Conservation (phyloP, 768 basidiomycete species). For the Boletus rubroflammeus region DNA sequence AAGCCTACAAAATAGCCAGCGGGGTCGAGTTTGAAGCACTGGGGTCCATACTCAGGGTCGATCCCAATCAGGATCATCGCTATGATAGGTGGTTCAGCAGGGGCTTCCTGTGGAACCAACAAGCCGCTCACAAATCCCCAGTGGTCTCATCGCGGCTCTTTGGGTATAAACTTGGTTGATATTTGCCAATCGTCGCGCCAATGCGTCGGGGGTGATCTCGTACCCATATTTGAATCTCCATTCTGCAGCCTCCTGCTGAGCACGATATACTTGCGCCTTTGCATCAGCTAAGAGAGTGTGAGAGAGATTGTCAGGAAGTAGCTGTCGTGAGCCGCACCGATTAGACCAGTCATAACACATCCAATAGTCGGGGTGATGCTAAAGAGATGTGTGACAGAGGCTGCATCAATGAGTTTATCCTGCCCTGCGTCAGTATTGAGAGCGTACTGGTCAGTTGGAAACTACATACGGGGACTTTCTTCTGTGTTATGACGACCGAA, state of each 20-base stretch:
- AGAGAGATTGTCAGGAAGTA: not conserved
- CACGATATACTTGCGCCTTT: slow-evolving; percentile 80
- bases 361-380: slow-evolving; percentile 96
- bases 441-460: not conserved
- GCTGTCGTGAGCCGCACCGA: slow-evolving; percentile 51
- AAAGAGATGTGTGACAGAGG: slow-evolving; percentile 92
- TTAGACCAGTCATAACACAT: slow-evolving; percentile 96
- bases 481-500: slow-evolving; percentile 94
- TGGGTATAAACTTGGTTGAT: slow-evolving; percentile 99
- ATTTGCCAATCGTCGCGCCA: slow-evolving; percentile 91
- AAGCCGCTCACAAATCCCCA: slow-evolving; percentile 78
- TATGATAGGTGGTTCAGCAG: slow-evolving; percentile 31
- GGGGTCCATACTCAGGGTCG: slow-evolving; percentile 90
- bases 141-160: slow-evolving; percentile 91
- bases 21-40: slow-evolving; percentile 96
- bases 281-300: slow-evolving; percentile 69
- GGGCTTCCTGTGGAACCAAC: not conserved
- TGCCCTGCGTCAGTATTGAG: slow-evolving; percentile 30
- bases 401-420: slow-evolving; percentile 97
- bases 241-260: slow-evolving; percentile 83
- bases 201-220: slow-evolving; percentile 96
- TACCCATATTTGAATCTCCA: slow-evolving; percentile 97
- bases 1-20: slow-evolving; percentile 99
- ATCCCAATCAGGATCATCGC: slow-evolving; percentile 96
- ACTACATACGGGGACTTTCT: slow-evolving; percentile 88